phyloP scores from a whole-genome alignment of 768 basidiomycete species.

The Tylopilus sp. region DNA sequence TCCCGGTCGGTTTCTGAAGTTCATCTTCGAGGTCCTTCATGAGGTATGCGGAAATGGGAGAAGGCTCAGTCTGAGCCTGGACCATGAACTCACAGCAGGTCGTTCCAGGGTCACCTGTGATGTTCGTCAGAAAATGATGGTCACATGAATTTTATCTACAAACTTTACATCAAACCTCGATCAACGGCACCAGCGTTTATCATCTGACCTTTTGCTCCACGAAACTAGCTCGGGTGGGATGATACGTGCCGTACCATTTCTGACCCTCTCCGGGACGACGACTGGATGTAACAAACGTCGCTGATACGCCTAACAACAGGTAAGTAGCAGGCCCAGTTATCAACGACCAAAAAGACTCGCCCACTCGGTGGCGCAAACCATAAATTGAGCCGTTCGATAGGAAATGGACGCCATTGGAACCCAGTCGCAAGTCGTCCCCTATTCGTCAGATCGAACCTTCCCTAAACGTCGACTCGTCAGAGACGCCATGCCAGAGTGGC shows the following conservation, averaged over 20 bases:
- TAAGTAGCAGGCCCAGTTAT: neutral
- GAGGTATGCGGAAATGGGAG: constrained; percentile 52
- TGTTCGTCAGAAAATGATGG: neutral
- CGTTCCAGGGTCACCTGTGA: constrained; percentile 45
- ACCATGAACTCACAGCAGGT: constrained; percentile 66
- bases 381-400: too few relatives aligned
- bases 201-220: constrained; percentile 59
- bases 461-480: too few relatives aligned
- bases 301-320: constrained; percentile 42
- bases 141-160: constrained; percentile 1
- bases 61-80: constrained; percentile 60
- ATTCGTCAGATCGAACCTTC: too few relatives aligned
- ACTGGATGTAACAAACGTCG: constrained; percentile 67
- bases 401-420: too few relatives aligned
- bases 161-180: constrained; percentile 40
- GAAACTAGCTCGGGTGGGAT: constrained; percentile 58
- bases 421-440: too few relatives aligned
- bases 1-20: constrained; percentile 69
- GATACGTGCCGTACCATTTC: constrained; percentile 55
- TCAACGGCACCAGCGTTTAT: constrained; percentile 63
- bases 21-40: too few relatives aligned
- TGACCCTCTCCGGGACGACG: too few relatives aligned
- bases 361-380: constrained; percentile 63
- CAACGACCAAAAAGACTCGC: constrained; percentile 45
- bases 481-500: too few relatives aligned